Evolutionary conservation across 2,329 filamentous ascomycete genomes (phyloP).

Genomic region (Coccinonectria pachysandricola): DNA sequence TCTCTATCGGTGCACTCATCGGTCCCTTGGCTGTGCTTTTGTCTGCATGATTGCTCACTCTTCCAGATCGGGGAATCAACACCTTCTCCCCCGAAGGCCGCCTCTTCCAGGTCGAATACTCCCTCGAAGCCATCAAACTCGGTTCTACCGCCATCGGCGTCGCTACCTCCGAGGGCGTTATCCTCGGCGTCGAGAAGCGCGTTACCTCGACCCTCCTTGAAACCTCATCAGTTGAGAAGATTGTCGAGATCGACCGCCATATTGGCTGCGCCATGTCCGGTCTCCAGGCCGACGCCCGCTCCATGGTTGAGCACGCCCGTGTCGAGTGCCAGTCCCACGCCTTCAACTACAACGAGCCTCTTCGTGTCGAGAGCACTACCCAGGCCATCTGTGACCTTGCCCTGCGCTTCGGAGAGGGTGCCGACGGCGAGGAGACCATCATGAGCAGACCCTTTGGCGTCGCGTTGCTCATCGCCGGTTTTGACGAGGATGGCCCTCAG

Average conservation of each 20-base stretch:
- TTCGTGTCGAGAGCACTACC: conserved; percentile 94
- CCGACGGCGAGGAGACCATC: conserved; percentile 95
- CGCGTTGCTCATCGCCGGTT: conserved; percentile 89
- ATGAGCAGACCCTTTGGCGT: conserved; percentile 98
- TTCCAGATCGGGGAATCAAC: conserved; percentile 96
- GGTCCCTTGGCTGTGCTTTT: too few relatives aligned
- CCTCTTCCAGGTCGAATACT: conserved; percentile 99
- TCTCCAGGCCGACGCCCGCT: conserved; percentile 91
- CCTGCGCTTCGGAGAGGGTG: conserved; percentile 91
- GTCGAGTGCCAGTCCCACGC: conserved; percentile 95
- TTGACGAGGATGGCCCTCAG: conserved; percentile 92
- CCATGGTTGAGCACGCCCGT: conserved; percentile 96
- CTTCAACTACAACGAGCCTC: conserved; percentile 95
- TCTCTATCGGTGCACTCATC: too few relatives aligned
- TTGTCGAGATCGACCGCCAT: conserved; percentile 97
- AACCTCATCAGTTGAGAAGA: conserved; percentile 97
- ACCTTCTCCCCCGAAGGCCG: conserved; percentile 99
- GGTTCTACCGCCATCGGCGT: conserved; percentile 97
- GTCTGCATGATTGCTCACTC: too few relatives aligned
- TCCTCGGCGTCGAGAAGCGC: conserved; percentile 97
- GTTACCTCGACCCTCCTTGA: conserved; percentile 96
- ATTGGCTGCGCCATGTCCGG: conserved; percentile 99
- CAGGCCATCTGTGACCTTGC: conserved; percentile 98
- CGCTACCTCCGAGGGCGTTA: conserved; percentile 86
- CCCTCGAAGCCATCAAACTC: conserved; percentile 98